phyloP scores from a whole-genome alignment of 2,329 filamentous ascomycete species.

The Cercospora zeina region DNA sequence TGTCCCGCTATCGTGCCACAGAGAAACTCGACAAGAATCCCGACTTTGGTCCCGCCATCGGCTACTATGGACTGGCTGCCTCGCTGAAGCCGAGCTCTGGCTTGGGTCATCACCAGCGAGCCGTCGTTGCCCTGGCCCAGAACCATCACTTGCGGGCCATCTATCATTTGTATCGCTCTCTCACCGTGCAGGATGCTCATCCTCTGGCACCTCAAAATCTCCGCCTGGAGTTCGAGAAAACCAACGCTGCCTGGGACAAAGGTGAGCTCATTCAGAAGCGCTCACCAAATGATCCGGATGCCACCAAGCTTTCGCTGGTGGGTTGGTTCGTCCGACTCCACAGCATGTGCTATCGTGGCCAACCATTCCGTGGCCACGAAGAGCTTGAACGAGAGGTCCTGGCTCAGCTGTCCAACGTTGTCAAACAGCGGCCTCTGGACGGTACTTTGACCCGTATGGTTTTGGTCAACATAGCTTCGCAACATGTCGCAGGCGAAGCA shows the following conservation, averaged over 20 bases:
- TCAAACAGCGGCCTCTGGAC: slow-evolving; percentile 67
- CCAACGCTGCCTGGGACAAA: slow-evolving; percentile 59
- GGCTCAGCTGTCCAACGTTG: slow-evolving; percentile 69
- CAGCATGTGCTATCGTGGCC: slow-evolving; percentile 76
- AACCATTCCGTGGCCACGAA: slow-evolving; percentile 70
- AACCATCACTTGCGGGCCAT: slow-evolving; percentile 79
- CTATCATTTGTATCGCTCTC: slow-evolving; percentile 84
- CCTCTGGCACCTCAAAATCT: slow-evolving; percentile 74
- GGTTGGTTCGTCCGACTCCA: slow-evolving; percentile 86
- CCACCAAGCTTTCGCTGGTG: slow-evolving; percentile 64
- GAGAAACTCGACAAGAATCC: slow-evolving; percentile 71
- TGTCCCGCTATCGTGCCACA: slow-evolving; percentile 78
- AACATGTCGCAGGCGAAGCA: slow-evolving; percentile 66
- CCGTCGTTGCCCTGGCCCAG: slow-evolving; percentile 77
- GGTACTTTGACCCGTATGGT: slow-evolving; percentile 74
- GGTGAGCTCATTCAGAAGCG: slow-evolving; percentile 52
- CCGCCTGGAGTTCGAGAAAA: slow-evolving; percentile 73
- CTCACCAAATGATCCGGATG: slow-evolving; percentile 48
- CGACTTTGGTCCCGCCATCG: slow-evolving; percentile 75
- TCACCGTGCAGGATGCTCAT: slow-evolving; percentile 72
- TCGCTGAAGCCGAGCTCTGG: slow-evolving; percentile 77
- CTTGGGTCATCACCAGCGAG: slow-evolving; percentile 84
- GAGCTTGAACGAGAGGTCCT: slow-evolving; percentile 86
- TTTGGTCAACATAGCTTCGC: slow-evolving; percentile 82
- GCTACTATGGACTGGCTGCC: slow-evolving; percentile 81